These are phyloP conservation scores for Fomitopsis serialis DNA, from an alignment of 768 basidiomycete genomes.

Conservation along the genomic window DNA sequence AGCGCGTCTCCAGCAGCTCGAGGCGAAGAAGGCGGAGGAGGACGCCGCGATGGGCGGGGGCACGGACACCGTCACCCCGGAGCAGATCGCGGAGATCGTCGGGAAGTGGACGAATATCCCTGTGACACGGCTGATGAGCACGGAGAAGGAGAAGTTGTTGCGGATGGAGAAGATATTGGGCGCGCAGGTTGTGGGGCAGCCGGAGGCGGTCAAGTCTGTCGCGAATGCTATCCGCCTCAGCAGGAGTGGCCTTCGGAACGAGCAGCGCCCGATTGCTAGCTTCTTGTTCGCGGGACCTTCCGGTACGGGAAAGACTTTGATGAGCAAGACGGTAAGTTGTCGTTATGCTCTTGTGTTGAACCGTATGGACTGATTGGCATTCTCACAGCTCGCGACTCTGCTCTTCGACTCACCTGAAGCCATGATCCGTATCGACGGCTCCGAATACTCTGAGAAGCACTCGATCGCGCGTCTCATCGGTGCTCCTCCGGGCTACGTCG, in stretches of 20 bases:
- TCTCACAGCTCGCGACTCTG: slow-evolving; percentile 69
- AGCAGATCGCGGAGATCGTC: slow-evolving; percentile 93
- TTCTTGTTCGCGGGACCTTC: slow-evolving; percentile 92
- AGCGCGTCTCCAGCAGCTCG: slow-evolving; percentile 58
- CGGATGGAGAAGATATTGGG: slow-evolving; percentile 82
- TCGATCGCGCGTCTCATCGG: slow-evolving; percentile 67
- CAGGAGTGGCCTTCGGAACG: slow-evolving; percentile 88
- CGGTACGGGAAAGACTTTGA: slow-evolving; percentile 85
- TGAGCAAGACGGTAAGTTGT: slow-evolving; percentile 77
- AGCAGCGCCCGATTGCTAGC: slow-evolving; percentile 83
- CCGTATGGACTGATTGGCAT: slow-evolving; percentile 7
- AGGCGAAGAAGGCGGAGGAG: slow-evolving; percentile 68
- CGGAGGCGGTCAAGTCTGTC: slow-evolving; percentile 86
- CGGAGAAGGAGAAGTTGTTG: slow-evolving; percentile 85
- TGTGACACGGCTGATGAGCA: slow-evolving; percentile 79
- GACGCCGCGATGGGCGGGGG: slow-evolving; percentile 52
- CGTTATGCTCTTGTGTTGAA: background rate
- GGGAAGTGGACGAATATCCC: slow-evolving; percentile 92
- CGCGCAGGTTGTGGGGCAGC: slow-evolving; percentile 81
- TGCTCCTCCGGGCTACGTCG: slow-evolving; percentile 86
- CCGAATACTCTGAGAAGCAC: slow-evolving; percentile 87
- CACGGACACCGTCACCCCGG: slow-evolving; percentile 72
- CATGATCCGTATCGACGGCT: slow-evolving; percentile 89
- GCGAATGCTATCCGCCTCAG: slow-evolving; percentile 92
- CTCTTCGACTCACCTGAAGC: slow-evolving; percentile 90